phyloP scores from a whole-genome alignment of 2,329 filamentous ascomycete species.

The Hypoxylon sp. region DNA sequence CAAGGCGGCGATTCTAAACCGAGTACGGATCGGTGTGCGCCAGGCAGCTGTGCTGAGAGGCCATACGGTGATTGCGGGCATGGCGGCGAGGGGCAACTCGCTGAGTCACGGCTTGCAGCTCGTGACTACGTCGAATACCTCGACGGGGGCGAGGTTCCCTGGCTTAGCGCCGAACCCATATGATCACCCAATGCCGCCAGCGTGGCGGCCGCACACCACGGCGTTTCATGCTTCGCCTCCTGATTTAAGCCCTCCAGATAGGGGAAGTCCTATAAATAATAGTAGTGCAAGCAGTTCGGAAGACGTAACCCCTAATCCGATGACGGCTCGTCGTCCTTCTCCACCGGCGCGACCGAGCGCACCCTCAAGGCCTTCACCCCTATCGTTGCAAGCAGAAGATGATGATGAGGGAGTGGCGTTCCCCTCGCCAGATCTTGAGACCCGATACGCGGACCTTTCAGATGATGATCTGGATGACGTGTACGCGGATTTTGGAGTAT shows the following conservation, averaged over 20 bases:
- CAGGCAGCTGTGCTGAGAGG: constrained; percentile 55
- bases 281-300: neutral
- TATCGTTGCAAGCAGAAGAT: constrained; percentile 49
- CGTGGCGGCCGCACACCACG: constrained; percentile 52
- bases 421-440: constrained; percentile 63
- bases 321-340: constrained; percentile 1
- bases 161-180: constrained; percentile 35
- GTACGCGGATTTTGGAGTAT: constrained; percentile 69
- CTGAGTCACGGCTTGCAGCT: constrained; percentile 56
- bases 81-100: constrained; percentile 55
- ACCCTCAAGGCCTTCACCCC: neutral
- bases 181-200: constrained; percentile 43
- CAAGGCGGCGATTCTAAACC: constrained; percentile 77
- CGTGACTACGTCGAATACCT: constrained; percentile 43
- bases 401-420: constrained; percentile 66
- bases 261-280: neutral
- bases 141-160: constrained; percentile 54
- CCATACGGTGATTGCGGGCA: constrained; percentile 53
- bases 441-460: constrained; percentile 58
- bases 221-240: constrained; percentile 26
- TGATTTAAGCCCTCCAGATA: neutral
- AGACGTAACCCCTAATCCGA: neutral
- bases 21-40: constrained; percentile 65
- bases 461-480: constrained; percentile 66
- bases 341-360: constrained; percentile 6